Conservation (phyloP, 164 flowering plant species). For the Houttuynia cordata region DNA sequence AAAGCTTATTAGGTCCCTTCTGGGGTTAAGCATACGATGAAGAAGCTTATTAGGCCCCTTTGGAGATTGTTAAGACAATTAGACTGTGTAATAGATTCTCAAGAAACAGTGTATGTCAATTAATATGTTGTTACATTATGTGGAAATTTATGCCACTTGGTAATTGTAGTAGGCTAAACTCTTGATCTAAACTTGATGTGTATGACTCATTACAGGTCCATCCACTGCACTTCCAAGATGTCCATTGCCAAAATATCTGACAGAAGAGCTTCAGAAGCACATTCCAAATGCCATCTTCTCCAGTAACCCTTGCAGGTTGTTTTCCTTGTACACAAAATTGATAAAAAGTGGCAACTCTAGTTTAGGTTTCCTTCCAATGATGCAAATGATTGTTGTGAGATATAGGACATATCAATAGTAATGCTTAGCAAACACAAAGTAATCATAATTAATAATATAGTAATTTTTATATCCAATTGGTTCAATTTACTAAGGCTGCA, state of each 20-base stretch:
- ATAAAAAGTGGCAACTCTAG: neutral
- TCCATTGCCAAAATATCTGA: slow-evolving; percentile 64
- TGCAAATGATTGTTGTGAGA: no score
- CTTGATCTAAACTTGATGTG: neutral
- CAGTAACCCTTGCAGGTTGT: slow-evolving; percentile 93
- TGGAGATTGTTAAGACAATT: no score
- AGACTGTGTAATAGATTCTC: no score
- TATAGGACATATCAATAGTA: neutral
- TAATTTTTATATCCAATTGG: neutral
- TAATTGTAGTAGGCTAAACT: no score
- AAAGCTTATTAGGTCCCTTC: no score
- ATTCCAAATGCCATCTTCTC: slow-evolving; percentile 66
- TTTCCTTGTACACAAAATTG: neutral
- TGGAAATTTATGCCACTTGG: no score
- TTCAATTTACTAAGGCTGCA: neutral
- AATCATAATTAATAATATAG: neutral
- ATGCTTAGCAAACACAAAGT: neutral
- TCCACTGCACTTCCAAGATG: slow-evolving; percentile 75
- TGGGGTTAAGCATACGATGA: no score
- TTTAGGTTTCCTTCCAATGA: neutral
- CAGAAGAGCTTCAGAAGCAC: slow-evolving; percentile 61
- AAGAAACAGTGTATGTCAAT: no score
- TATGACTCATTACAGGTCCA: slow-evolving; percentile 43
- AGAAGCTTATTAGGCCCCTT: no score
- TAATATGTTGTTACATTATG: no score